Base-by-base conservation (phyloP, 257 asterid species). In the Solanum sejunctum region DNA sequence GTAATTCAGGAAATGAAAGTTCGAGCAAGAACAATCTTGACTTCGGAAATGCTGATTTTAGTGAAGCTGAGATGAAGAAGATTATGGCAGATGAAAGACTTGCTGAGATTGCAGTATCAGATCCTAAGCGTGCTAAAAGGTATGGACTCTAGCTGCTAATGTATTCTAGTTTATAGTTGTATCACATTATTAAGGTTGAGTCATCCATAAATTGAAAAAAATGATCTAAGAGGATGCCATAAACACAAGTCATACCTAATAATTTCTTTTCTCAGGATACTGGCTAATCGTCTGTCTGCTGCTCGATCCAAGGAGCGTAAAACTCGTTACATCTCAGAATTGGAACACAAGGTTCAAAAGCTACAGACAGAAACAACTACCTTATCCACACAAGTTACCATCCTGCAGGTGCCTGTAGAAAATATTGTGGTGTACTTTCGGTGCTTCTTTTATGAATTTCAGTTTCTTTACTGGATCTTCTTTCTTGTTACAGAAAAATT, bases 281-380 rank as follows among this genome's bases (percentile, higher is more conserved):
- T 96, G 91, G 97, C 98, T 28, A 96, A 93, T 86, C 95, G 99
- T 72, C 98, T 92, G 73, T 96, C 99, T 63, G 98, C 98, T 87
- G 99, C 98, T 88, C 97, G 98, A 81, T 96, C 99, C 57, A 96
- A 96, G 92, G 99, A 96, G 90, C 88, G 98, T 66, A 96, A 94
- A 89, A n/a, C 89, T 91, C 93, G 93, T 18, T 96, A 96, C 93
- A 96, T 96, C 82, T 91, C 98, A 18, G 98, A 96, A 89, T 91
- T 96, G 91, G 99, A 96, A 86, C 97, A 92, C 87, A 96, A 92
- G 90, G 98, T 96, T 84, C 95, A 92, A 83, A 94, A 94, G 63
- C 92, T 96, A 84, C 97, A 94, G 89, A 86, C 93, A 55, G 98
- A 96, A 88, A 90, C 96, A 43, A 92, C 97, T 49, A 92, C 95